phyloP scores from a whole-genome alignment of 2,329 filamentous ascomycete species.

The Exophiala sp. region DNA sequence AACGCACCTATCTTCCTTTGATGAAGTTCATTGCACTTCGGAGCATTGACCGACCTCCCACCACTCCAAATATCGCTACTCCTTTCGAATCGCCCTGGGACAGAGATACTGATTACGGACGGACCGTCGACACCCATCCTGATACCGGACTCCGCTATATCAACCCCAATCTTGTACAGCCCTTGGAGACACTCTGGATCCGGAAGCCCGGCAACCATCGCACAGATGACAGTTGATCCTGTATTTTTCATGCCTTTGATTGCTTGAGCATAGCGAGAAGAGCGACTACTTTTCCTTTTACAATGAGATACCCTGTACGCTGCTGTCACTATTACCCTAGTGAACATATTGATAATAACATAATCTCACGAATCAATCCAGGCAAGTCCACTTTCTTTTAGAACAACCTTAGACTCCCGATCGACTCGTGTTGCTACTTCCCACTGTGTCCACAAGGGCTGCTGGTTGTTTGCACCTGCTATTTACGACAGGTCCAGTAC shows the following conservation, averaged over 20 bases:
- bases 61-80: constrained; percentile 37
- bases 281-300: constrained; percentile 2
- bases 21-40: constrained; percentile 89
- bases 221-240: neutral
- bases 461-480: neutral
- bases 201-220: constrained; percentile 17
- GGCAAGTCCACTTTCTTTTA: neutral
- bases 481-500: neutral
- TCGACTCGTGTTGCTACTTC: too few species aligned
- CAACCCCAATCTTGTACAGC: constrained; percentile 45
- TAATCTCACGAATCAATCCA: neutral
- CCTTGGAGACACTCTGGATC: constrained; percentile 45
- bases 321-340: neutral
- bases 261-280: constrained; percentile 19
- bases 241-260: neutral
- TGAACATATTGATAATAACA: too few species aligned
- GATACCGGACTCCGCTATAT: constrained; percentile 44
- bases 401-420: too few species aligned
- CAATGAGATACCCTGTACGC: constrained; percentile 17
- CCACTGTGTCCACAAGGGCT: too few species aligned
- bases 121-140: constrained; percentile 39
- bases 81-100: constrained; percentile 39
- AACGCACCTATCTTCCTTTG: constrained; percentile 76
- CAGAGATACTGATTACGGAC: constrained; percentile 41
- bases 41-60: constrained; percentile 65